Conservation (phyloP, 1,284 basidiomycete species). For the Trichosporon asahii region DNA sequence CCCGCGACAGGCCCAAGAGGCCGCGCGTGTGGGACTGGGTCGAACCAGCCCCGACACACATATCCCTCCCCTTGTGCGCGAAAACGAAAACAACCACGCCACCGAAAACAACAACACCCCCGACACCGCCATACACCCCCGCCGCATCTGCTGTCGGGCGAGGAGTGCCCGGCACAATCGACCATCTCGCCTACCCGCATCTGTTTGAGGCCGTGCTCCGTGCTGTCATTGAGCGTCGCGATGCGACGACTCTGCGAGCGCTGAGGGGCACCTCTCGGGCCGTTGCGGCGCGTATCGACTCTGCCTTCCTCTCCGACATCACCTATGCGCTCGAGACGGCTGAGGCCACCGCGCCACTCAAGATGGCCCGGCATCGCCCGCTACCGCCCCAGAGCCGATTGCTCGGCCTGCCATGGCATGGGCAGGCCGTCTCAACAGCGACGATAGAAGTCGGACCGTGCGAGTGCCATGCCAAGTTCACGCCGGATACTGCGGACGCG, state of each 20-base stretch:
- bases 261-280: neutral
- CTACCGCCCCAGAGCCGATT: neutral
- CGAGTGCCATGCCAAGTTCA: neutral
- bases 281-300: neutral
- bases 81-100: neutral
- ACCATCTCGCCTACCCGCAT: neutral
- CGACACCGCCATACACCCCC: neutral
- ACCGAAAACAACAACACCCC: neutral
- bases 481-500: neutral
- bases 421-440: neutral
- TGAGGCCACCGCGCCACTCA: neutral
- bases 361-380: neutral
- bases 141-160: neutral
- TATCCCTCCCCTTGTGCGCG: neutral
- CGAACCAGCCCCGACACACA: neutral
- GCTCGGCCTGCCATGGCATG: neutral
- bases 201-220: neutral
- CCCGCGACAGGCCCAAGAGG: neutral
- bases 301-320: slow-evolving; percentile 1
- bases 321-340: neutral
- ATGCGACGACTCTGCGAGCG: neutral
- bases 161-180: neutral
- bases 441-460: neutral
- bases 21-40: neutral
- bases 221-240: neutral